These are phyloP conservation scores for Hymenoscyphus fraxineus DNA, from an alignment of 2,329 filamentous ascomycete species.

Conservation along the genomic window DNA sequence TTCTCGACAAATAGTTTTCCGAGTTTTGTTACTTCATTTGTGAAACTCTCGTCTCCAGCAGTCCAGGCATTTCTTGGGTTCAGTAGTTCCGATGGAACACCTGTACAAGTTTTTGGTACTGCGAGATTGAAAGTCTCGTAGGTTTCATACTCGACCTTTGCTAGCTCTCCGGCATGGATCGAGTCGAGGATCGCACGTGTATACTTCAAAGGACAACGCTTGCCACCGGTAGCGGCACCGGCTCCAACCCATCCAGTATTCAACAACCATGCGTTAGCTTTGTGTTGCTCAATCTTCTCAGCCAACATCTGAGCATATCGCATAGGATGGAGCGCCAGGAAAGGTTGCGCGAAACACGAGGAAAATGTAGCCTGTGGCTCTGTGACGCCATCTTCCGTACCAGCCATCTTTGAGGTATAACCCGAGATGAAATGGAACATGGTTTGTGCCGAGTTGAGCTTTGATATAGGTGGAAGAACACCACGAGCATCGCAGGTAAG, in stretches of 20 bases:
- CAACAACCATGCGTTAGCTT: slow-evolving; percentile 95
- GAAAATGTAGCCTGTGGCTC: slow-evolving; percentile 99
- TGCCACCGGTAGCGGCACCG: slow-evolving; percentile 84
- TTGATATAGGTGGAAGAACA: slow-evolving; percentile 95
- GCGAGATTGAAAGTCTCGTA: slow-evolving; percentile 96
- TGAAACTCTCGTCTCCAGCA: slow-evolving; percentile 75
- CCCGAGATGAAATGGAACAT: slow-evolving; percentile 99
- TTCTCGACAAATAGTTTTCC: slow-evolving; percentile 89
- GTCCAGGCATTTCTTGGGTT: slow-evolving; percentile 96
- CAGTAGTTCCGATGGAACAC: slow-evolving; percentile 85
- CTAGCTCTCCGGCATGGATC: slow-evolving; percentile 95
- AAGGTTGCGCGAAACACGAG: slow-evolving; percentile 97
- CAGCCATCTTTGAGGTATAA: slow-evolving; percentile 99
- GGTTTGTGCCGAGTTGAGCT: slow-evolving; percentile 89
- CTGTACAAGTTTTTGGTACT: slow-evolving; percentile 87
- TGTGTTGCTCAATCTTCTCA: slow-evolving; percentile 94
- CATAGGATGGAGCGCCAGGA: slow-evolving; percentile 98
- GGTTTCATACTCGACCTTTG: slow-evolving; percentile 86
- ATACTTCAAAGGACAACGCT: slow-evolving; percentile 97
- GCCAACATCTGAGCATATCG: slow-evolving; percentile 98
- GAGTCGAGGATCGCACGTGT: slow-evolving; percentile 97
- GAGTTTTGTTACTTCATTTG: slow-evolving; percentile 84
- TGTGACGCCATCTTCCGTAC: slow-evolving; percentile 93
- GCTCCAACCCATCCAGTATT: slow-evolving; percentile 98
- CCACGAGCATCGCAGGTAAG: slow-evolving; percentile 97